Percentiles rank a stretch among this genome's conserved stretches.
phyloP scores from a whole-genome alignment of 2,329 filamentous ascomycete species.

The Microthyrium microscopicum region DNA sequence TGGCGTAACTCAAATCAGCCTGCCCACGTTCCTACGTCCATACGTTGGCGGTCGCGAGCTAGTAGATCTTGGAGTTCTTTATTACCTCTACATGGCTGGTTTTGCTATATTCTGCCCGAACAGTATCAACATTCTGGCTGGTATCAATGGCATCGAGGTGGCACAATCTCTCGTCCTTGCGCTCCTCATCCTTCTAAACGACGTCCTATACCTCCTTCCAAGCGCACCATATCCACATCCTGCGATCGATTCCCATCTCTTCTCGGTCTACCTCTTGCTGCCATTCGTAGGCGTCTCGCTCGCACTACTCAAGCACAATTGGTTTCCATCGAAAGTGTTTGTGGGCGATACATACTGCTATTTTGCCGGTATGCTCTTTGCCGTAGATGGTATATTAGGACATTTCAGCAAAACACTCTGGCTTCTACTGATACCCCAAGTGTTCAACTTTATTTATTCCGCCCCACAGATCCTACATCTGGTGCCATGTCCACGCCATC shows the following conservation, averaged over 20 bases:
- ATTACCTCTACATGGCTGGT: constrained; percentile 94
- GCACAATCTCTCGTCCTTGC: constrained; percentile 87
- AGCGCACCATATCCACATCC: constrained; percentile 71
- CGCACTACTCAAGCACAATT: constrained; percentile 79
- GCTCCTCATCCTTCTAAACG: constrained; percentile 67
- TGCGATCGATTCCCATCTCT: constrained; percentile 86
- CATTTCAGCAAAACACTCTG: constrained; percentile 97
- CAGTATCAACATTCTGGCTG: constrained; percentile 98
- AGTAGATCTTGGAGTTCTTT: constrained; percentile 54
- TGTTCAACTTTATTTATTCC: constrained; percentile 94
- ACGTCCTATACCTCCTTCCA: constrained; percentile 63
- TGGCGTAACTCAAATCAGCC: constrained; percentile 85
- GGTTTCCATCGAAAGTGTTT: constrained; percentile 89
- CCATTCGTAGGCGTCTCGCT: constrained; percentile 87
- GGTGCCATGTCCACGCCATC: constrained; percentile 82
- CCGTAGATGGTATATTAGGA: constrained; percentile 86
- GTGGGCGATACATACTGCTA: constrained; percentile 99
- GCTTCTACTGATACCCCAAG: constrained; percentile 78
- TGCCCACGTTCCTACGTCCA: constrained; percentile 68
- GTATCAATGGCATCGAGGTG: constrained; percentile 97
- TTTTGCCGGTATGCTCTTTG: constrained; percentile 98
- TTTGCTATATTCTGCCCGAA: constrained; percentile 97
- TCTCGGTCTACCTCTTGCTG: constrained; percentile 85
- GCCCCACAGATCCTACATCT: constrained; percentile 79
- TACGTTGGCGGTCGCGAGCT: constrained; percentile 73